A percentile compares a stretch with the other conserved stretches of the same genome.
These are phyloP conservation scores for Pyricularia grisea DNA, from an alignment of 2,329 filamentous ascomycete genomes.

Conservation along the genomic window DNA sequence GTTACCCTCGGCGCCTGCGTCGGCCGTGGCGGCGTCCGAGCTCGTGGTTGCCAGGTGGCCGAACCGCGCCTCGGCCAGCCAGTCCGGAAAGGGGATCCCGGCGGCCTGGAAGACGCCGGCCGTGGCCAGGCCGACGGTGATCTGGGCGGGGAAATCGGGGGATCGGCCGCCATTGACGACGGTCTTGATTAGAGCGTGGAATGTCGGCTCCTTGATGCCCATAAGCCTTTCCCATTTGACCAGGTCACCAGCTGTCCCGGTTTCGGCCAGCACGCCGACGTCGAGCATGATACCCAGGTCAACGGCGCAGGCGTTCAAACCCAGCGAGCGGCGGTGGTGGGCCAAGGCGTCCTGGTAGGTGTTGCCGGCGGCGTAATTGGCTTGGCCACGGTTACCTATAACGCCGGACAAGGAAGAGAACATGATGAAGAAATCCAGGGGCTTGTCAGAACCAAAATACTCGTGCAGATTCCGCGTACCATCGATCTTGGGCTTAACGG, in stretches of 20 bases:
- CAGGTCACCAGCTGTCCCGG: neutral
- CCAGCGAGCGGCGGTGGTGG: slow-evolving; percentile 20
- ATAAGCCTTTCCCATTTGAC: neutral
- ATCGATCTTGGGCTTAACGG: slow-evolving; percentile 37
- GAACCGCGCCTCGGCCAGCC: slow-evolving; percentile 5
- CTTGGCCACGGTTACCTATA: slow-evolving; percentile 24
- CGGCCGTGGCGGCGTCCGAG: neutral
- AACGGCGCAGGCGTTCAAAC: slow-evolving; percentile 24
- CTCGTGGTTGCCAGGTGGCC: slow-evolving; percentile 4
- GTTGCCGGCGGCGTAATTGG: no score
- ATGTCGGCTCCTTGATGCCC: neutral
- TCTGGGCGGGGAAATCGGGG: slow-evolving; percentile 3
- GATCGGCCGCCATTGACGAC: slow-evolving; percentile 8
- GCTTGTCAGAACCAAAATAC: slow-evolving; percentile 19
- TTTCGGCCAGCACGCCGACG: slow-evolving; percentile 20
- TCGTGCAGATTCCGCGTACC: slow-evolving; percentile 40
- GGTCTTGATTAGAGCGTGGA: slow-evolving; percentile 9
- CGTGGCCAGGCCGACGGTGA: slow-evolving; percentile 7
- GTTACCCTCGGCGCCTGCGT: slow-evolving; percentile 1
- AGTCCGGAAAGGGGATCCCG: slow-evolving; percentile 7
- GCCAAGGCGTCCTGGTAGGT: slow-evolving; percentile 31
- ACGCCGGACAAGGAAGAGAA: slow-evolving; percentile 23
- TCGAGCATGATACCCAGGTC: slow-evolving; percentile 28
- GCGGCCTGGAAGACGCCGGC: slow-evolving; percentile 6
- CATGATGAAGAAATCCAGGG: slow-evolving; percentile 28